These are phyloP conservation scores for Wallacemonas sp. DNA, from an alignment of 208 protist genomes.

Conservation along the genomic window DNA sequence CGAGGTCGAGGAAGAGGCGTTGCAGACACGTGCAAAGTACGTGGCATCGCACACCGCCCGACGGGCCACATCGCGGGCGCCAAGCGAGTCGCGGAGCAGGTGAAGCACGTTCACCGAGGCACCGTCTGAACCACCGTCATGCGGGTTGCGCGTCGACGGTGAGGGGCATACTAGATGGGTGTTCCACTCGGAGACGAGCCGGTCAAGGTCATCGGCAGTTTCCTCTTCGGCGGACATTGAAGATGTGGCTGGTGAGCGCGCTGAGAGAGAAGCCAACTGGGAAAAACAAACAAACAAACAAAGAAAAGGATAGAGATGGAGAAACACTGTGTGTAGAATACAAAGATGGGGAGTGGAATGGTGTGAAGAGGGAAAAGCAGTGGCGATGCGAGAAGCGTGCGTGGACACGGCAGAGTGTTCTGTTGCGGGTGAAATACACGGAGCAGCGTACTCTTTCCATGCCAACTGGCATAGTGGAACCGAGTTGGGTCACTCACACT, in stretches of 20 bases:
- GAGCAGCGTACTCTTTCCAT: too few species aligned
- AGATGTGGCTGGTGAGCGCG: conserved; percentile 1
- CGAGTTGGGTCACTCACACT: too few species aligned
- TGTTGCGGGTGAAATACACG: too few species aligned
- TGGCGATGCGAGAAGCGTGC: too few species aligned
- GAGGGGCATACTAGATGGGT: conserved; percentile 27
- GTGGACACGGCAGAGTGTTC: too few species aligned
- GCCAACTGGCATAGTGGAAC: too few species aligned
- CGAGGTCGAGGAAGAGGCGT: background rate
- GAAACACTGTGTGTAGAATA: background rate
- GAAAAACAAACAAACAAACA: too few species aligned
- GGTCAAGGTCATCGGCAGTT: conserved; percentile 27
- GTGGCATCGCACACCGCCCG: background rate
- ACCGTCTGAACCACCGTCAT: background rate
- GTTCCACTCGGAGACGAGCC: conserved; percentile 35
- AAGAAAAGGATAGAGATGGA: conserved; percentile 14
- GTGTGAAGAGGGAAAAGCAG: background rate
- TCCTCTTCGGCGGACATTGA: background rate
- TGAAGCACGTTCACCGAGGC: background rate
- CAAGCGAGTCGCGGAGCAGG: background rate
- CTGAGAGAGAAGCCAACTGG: too few species aligned
- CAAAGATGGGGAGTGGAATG: conserved; percentile 4
- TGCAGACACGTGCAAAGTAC: conserved; percentile 7
- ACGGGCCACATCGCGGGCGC: background rate
- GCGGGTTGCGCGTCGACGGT: background rate